These are phyloP conservation scores for Pseudoperonospora humuli DNA, from an alignment of 352 stramenopile species.

Conservation along the genomic window DNA sequence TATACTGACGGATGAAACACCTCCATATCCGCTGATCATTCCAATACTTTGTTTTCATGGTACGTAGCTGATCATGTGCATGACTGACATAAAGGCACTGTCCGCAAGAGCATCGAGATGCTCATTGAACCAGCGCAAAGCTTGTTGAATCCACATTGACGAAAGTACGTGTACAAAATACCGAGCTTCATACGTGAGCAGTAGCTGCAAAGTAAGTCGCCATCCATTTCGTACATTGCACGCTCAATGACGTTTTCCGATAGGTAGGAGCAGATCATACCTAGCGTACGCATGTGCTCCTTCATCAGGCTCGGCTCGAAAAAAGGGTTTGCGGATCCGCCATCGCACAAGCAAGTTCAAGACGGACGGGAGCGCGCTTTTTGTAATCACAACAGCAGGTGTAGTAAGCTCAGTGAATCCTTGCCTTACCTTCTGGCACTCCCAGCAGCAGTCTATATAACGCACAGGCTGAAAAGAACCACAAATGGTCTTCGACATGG, in stretches of 20 bases:
- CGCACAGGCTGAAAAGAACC: conserved; percentile 45
- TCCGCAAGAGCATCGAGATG: conserved; percentile 97
- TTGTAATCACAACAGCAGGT: conserved; percentile 93
- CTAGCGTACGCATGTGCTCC: conserved; percentile 91
- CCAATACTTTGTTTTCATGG: conserved; percentile 98
- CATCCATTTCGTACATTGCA: conserved; percentile 80
- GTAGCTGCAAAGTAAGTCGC: conserved; percentile 93
- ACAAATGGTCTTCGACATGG: conserved; percentile 20
- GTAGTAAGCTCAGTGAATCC: conserved; percentile 95
- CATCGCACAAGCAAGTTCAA: conserved; percentile 92
- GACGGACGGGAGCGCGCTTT: conserved; percentile 89
- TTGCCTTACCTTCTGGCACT: conserved; percentile 93
- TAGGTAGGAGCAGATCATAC: conserved; percentile 94
- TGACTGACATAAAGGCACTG: conserved; percentile 97
- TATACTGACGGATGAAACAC: conserved; percentile 96
- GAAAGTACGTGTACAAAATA: conserved; percentile 94
- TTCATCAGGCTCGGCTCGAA: conserved; percentile 97
- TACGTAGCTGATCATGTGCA: conserved; percentile 96
- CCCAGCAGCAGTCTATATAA: conserved; percentile 17
- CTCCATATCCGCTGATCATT: conserved; percentile 92
- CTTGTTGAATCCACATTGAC: conserved; percentile 92
- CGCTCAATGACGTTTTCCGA: conserved; percentile 89
- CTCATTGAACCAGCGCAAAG: conserved; percentile 92
- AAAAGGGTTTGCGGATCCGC: conserved; percentile 96
- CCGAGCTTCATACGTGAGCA: conserved; percentile 97